These are phyloP conservation scores for Cladosporium sp. DNA, from an alignment of 2,329 filamentous ascomycete genomes.

Conservation along the genomic window DNA sequence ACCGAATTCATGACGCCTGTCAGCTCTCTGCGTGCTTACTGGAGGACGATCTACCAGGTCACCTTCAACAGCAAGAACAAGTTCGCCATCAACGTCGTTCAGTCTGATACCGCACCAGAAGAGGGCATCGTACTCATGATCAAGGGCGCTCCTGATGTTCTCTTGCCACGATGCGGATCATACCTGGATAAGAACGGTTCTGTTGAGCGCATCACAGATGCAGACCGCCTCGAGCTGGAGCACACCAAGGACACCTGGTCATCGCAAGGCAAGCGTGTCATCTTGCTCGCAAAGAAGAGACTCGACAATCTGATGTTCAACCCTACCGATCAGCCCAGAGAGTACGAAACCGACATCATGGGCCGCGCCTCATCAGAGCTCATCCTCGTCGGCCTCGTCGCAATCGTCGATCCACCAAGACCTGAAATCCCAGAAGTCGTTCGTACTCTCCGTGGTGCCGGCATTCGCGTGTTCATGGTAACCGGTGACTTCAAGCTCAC, in stretches of 20 bases:
- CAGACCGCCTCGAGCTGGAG: slow-evolving; percentile 53
- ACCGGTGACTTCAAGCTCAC: slow-evolving; percentile 76
- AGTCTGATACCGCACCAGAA: slow-evolving; percentile 26
- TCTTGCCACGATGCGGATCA: slow-evolving; percentile 60
- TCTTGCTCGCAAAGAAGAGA: slow-evolving; percentile 57
- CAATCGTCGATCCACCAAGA: slow-evolving; percentile 57
- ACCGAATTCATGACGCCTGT: slow-evolving; percentile 62
- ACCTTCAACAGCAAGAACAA: slow-evolving; percentile 80
- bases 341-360: slow-evolving; percentile 54
- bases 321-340: slow-evolving; percentile 47
- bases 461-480: slow-evolving; percentile 76
- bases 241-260: slow-evolving; percentile 65
- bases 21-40: slow-evolving; percentile 56
- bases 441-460: slow-evolving; percentile 62
- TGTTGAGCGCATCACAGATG: slow-evolving; percentile 49
- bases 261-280: slow-evolving; percentile 63
- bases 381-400: slow-evolving; percentile 54
- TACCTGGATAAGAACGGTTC: slow-evolving; percentile 56
- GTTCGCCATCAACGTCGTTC: slow-evolving; percentile 67
- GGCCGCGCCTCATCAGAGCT: slow-evolving; percentile 47
- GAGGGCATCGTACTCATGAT: slow-evolving; percentile 59
- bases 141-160: slow-evolving; percentile 73
- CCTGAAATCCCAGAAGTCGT: slow-evolving; percentile 58
- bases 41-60: slow-evolving; percentile 64
- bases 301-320: slow-evolving; percentile 55